Evolutionary conservation across 495 filamentous ascomycete species (phyloP).

Genomic region (Filosporella fistucella): DNA sequence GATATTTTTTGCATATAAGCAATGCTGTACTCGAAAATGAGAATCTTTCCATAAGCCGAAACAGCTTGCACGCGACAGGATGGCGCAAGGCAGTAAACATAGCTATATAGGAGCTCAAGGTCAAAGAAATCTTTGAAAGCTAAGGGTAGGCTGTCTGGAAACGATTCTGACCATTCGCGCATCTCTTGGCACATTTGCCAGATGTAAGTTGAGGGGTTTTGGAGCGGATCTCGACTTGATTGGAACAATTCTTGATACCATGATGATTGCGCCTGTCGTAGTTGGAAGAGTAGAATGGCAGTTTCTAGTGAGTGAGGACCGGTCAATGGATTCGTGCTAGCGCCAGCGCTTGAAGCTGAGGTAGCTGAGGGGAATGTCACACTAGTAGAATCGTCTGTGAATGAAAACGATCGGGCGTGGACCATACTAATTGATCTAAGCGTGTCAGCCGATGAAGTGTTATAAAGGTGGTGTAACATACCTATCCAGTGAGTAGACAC

Average conservation of each 20-base stretch:
- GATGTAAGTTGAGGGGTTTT: constrained; percentile 52
- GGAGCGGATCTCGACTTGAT: constrained; percentile 56
- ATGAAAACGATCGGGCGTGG: constrained; percentile 77
- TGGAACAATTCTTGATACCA: constrained; percentile 84
- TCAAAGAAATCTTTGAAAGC: constrained; percentile 66
- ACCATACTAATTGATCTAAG: constrained; percentile 74
- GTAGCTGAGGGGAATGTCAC: constrained; percentile 51
- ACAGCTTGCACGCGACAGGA: constrained; percentile 59
- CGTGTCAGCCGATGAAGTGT: constrained; percentile 7
- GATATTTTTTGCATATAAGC: constrained; percentile 62
- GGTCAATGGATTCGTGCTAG: constrained; percentile 4
- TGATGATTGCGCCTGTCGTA: constrained; percentile 71
- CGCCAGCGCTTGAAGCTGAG: background rate
- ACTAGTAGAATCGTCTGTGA: constrained; percentile 81
- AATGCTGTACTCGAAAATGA: constrained; percentile 80
- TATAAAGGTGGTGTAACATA: constrained; percentile 29
- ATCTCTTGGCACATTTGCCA: constrained; percentile 61
- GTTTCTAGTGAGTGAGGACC: constrained; percentile 44
- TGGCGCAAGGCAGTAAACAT: constrained; percentile 76
- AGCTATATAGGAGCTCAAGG: constrained; percentile 79
- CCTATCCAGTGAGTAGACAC: constrained; percentile 84
- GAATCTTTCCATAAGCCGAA: constrained; percentile 60
- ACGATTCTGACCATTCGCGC: constrained; percentile 58
- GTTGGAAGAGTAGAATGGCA: constrained; percentile 62
- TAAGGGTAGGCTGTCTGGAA: constrained; percentile 52